phyloP scores from a whole-genome alignment of 805 yeast genomes.

The Saturnispora galanensis region DNA sequence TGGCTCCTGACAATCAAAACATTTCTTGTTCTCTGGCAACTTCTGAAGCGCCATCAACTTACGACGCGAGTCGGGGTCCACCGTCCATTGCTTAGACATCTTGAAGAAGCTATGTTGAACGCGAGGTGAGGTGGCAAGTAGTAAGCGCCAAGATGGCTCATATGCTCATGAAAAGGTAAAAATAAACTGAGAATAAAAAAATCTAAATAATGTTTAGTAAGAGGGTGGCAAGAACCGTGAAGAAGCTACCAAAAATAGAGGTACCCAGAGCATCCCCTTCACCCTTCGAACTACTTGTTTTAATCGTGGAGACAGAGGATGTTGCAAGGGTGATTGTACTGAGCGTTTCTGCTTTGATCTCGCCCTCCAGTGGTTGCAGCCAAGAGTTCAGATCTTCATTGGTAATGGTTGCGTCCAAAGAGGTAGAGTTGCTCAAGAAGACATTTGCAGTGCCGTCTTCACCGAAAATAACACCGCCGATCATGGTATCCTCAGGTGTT shows the following conservation, averaged over 20 bases:
- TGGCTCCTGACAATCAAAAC: conserved; percentile 91
- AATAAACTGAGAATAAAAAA: too few species aligned
- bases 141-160: too few species aligned
- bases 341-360: conserved; percentile 17
- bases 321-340: conserved; percentile 10
- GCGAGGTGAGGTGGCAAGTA: too few species aligned
- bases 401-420: conserved; percentile 36
- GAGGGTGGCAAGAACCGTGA: not conserved
- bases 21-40: conserved; percentile 71
- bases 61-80: conserved; percentile 88
- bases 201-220: not conserved
- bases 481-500: conserved; percentile 41
- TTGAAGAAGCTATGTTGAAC: not conserved
- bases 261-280: not conserved
- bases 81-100: conserved; percentile 66
- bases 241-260: not conserved
- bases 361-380: conserved; percentile 27
- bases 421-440: conserved; percentile 46
- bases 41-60: conserved; percentile 70
- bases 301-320: not conserved
- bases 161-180: too few species aligned
- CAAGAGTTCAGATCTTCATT: conserved; percentile 37
- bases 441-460: conserved; percentile 51
- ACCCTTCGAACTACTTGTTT: conserved; percentile 1
- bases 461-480: conserved; percentile 65